Evolutionary conservation across 768 basidiomycete genomes (phyloP), one percentile per base, ranked within the genome.

Genomic region (Lactarius tabidus): DNA sequence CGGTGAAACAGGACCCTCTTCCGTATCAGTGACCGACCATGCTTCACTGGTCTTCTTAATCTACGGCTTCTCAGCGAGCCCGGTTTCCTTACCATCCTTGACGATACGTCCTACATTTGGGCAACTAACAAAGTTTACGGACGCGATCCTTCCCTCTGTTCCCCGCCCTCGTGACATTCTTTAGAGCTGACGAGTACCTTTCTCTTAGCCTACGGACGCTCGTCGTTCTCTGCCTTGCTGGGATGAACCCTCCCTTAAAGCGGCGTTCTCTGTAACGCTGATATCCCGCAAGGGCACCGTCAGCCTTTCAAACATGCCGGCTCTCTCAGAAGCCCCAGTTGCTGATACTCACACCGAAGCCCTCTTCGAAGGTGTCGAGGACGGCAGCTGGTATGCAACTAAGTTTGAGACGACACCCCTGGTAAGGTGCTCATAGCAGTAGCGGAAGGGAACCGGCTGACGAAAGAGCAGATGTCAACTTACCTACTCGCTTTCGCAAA

Each of bases 191-290:
- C 39, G 5, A 14, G 20, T 39, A 35, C 28, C 15, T 41, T 23
- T 18, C 35, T 36, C 29, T n/a, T 26, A 96, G 88, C 87, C 95
- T 43, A 96, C 91, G 45, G 87, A 87, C 65, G 95, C 95, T 10
- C 80, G 95, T 57, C 82, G 85, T 48, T 85, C 89, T 7, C 91
- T 93, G 75, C 91, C 91, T 31, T 92, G 89, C 78, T 96, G 92
- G 91, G 95, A 97, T 73, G 95, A 97, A 73, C 96, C 95, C 18
- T 80, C 85, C 41, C 80, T 95, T 70, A 98, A 98, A 75, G 89
- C 94, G 0, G 93, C 88, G 2, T 91, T 89, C 73, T 72, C 82
- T 0, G 78, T 94, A 65, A 88, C 87, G 17, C 80, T 95, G 81
- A 81, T 95, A 71, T 91, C 93, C n/a, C 85, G 87, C 65, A 79